These are phyloP conservation scores for Warburgia ugandensis DNA, from an alignment of 164 flowering plant species.

Conservation along the genomic window DNA sequence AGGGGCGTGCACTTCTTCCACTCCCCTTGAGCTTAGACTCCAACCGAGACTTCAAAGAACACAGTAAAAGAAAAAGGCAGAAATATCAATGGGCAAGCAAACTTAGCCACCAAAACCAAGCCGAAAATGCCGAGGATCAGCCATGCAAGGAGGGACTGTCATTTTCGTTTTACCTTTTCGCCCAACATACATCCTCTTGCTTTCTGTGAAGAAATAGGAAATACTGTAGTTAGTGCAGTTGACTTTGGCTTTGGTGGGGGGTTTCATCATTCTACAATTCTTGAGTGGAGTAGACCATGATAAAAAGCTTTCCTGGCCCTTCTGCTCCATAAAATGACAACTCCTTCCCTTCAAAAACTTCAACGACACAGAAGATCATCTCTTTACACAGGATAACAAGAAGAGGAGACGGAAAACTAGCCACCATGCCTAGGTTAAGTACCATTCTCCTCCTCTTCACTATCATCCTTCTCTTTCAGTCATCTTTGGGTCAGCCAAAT, in stretches of 20 bases:
- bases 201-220: conserved; percentile 1
- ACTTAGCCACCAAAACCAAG: conserved; percentile 10
- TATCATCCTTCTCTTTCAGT: conserved; percentile 11
- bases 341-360: conserved; percentile 8
- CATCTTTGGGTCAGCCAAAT: conserved; percentile 23
- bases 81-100: background rate
- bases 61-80: background rate
- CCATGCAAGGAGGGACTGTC: conserved; percentile 38
- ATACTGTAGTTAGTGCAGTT: conserved; percentile 30
- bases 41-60: no score
- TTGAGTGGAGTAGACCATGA: conserved; percentile 36
- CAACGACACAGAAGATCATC: conserved; percentile 3
- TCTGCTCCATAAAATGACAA: conserved; percentile 17
- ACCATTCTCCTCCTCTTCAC: conserved; percentile 17
- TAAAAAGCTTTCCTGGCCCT: conserved; percentile 19
- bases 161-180: background rate
- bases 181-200: conserved; percentile 16
- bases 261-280: conserved; percentile 24
- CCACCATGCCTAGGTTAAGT: conserved; percentile 25
- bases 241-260: conserved; percentile 39
- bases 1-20: no score
- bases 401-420: background rate
- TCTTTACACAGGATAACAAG: no score
- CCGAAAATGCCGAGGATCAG: conserved; percentile 19
- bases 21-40: no score